A percentile compares a stretch with the other conserved stretches of the same genome.
Evolutionary conservation across 345 rosid genomes (phyloP).

Genomic region (Pugionium cornutum): DNA sequence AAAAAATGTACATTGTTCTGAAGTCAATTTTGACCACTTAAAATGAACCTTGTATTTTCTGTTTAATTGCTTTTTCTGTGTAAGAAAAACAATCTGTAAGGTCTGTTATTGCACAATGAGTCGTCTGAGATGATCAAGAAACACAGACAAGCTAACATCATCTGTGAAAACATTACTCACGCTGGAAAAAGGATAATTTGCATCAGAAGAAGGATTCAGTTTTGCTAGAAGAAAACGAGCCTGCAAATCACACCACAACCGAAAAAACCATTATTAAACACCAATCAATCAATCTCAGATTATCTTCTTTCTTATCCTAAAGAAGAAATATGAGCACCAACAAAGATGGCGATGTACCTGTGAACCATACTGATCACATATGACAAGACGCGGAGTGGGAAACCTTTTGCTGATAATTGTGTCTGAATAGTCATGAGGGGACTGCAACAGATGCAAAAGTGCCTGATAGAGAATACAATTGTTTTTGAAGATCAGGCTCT

Average conservation of each 20-base stretch:
- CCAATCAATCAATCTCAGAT: not conserved
- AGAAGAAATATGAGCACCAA: not conserved
- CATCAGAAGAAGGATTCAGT: constrained; percentile 82
- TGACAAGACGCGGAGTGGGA: constrained; percentile 86
- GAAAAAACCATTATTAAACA: constrained; percentile 1
- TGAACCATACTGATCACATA: constrained; percentile 96
- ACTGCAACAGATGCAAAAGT: constrained; percentile 73
- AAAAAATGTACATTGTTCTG: not conserved
- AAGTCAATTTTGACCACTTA: constrained; percentile 4
- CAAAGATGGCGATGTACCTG: constrained; percentile 55
- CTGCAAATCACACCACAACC: constrained; percentile 44
- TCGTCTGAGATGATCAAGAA: constrained; percentile 92
- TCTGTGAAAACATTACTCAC: constrained; percentile 80
- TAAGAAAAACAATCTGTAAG: constrained; percentile 12
- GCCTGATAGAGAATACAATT: constrained; percentile 50
- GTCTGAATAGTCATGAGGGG: constrained; percentile 66
- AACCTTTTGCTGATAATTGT: constrained; percentile 79
- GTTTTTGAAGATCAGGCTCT: not conserved
- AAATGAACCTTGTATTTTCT: not conserved
- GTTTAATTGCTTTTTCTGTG: too few relatives aligned
- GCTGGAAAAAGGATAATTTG: constrained; percentile 48
- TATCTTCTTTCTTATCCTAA: not conserved
- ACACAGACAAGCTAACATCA: constrained; percentile 92
- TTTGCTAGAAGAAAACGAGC: constrained; percentile 96
- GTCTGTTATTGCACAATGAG: constrained; percentile 62